Evolutionary conservation across 805 yeast species (phyloP), one percentile per base, ranked within the genome.

Genomic region (Kluyveromyces dobzhanskii): DNA sequence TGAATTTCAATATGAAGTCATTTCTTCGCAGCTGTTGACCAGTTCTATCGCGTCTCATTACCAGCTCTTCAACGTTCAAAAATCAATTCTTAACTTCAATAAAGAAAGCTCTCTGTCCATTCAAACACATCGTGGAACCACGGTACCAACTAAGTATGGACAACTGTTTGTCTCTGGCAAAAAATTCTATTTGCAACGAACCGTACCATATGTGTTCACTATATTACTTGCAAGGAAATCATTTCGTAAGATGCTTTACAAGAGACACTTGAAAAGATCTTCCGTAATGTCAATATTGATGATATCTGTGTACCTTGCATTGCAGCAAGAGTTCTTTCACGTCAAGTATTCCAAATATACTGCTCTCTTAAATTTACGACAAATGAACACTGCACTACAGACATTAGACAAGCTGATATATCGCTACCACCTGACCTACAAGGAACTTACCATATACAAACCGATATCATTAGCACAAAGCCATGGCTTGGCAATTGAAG

Each of bases 1-100:
- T 41, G 73, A 73, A 44, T 71, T 74, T 45, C 65, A 73, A 33
- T 76, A 74, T 49, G 53, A 63, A 3, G 51, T 75, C 2, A 65
- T 75, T 4, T 66, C 76, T 3, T 70, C 76, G 6, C 71, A 67
- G 39, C 54, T 75, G 14, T 50, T 75, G 25, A 69, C 68, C 39
- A 69, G 64, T 44, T 61, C 56, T 23, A 61, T 57, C 30, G 47
- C 50, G 27, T 56, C 51, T 35, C 56, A 52, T 25, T 53, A 44
- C 40, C 50, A 35, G 24, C 25, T 46, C 10, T 38, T 45, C 41
- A 43, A 51, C 32, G 37, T 46, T 4, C 50, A 44, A 35, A 44
- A 44, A 36, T 49, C 53, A 1, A 46, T 47, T n/a, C 17, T 46
- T 35, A 45, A 45, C 36, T 54, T 45, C 39, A 49, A 44, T 40